These are phyloP conservation scores for Rhodotorula sp. DNA, from an alignment of 1,284 basidiomycete genomes.

Conservation along the genomic window DNA sequence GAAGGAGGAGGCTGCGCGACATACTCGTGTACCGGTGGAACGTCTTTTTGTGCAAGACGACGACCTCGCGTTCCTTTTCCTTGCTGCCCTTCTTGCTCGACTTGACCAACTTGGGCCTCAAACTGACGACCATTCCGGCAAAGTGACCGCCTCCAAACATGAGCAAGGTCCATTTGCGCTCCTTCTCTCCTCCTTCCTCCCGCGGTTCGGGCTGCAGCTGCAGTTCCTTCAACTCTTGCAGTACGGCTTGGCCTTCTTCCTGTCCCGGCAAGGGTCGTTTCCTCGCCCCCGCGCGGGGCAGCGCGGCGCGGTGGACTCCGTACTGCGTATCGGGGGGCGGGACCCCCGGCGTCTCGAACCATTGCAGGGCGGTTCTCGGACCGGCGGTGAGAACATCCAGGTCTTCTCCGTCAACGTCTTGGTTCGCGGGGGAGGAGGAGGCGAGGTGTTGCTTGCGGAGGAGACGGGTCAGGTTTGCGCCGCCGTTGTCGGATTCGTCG, in stretches of 20 bases:
- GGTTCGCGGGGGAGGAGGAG: slow-evolving; percentile 48
- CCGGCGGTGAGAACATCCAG: slow-evolving; percentile 47
- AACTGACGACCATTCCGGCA: slow-evolving; percentile 78
- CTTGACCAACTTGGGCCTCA: slow-evolving; percentile 53
- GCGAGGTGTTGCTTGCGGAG: slow-evolving; percentile 59
- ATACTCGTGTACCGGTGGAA: slow-evolving; percentile 98
- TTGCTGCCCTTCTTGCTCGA: slow-evolving; percentile 50
- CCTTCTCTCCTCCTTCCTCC: slow-evolving; percentile 51
- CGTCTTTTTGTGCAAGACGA: slow-evolving; percentile 87
- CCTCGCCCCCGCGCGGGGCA: slow-evolving; percentile 56
- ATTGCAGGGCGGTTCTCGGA: slow-evolving; percentile 73
- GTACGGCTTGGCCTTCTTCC: slow-evolving; percentile 47
- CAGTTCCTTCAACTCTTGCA: slow-evolving; percentile 60
- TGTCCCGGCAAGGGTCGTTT: slow-evolving; percentile 43
- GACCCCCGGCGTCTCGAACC: slow-evolving; percentile 70
- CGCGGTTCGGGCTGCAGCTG: slow-evolving; percentile 54
- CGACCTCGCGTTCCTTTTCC: slow-evolving; percentile 64
- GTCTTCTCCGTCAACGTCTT: slow-evolving; percentile 49
- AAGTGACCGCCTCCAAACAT: slow-evolving; percentile 98
- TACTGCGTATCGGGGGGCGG: slow-evolving; percentile 64
- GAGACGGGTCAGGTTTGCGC: slow-evolving; percentile 57
- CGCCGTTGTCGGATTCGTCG: background rate
- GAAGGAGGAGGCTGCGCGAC: too few species aligned
- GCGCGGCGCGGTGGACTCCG: slow-evolving; percentile 74
- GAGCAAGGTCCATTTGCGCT: slow-evolving; percentile 84